Evolutionary conservation across 495 filamentous ascomycete species (phyloP), one percentile per base, ranked within the genome.

Genomic region (Jackrogersella multiformis): DNA sequence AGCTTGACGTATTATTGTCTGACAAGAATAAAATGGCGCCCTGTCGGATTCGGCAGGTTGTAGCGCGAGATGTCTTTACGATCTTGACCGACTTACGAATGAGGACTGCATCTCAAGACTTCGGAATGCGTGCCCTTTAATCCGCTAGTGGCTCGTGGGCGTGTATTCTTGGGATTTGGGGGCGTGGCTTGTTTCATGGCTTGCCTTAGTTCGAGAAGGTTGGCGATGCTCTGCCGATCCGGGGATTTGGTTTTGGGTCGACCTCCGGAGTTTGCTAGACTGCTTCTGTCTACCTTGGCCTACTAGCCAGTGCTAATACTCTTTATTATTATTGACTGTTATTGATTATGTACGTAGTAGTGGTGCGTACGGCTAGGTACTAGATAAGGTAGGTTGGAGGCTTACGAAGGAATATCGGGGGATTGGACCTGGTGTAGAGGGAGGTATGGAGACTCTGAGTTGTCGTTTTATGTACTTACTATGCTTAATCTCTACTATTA

Each of bases 31-130:
- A 53, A 53, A 45, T 44, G 23, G 30, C 28, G 20, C 34, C 24
- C 45, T 53, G 30, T 41, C 46, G 36, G 39, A 66, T 39, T 1
- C 16, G 62, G 46, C 21, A 66, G 26, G 30, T 59, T 20, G 55
- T 66, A 28, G 52, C 42, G 48, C 62, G 62, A 53, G 36, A 21
- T 46, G 38, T 52, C 28, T 52, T 26, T 12, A 46, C 21, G 51
- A 63, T 63, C 15, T 28, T 16, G 26, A n/a, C 28, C 5, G 24
- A 28, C 16, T 35, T 3, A 28, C 36, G 53, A 24, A 16, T 41
- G 36, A 46, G n/a, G n/a, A n/a, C n/a, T n/a, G n/a, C n/a, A n/a
- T n/a, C n/a, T n/a, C n/a, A n/a, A n/a, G n/a, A n/a, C n/a, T n/a
- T n/a, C n/a, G n/a, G n/a, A n/a, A n/a, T n/a, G n/a, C n/a, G n/a